Base-by-base conservation (phyloP, 768 basidiomycete genomes). In the Agaricus sinodeliciosus region DNA sequence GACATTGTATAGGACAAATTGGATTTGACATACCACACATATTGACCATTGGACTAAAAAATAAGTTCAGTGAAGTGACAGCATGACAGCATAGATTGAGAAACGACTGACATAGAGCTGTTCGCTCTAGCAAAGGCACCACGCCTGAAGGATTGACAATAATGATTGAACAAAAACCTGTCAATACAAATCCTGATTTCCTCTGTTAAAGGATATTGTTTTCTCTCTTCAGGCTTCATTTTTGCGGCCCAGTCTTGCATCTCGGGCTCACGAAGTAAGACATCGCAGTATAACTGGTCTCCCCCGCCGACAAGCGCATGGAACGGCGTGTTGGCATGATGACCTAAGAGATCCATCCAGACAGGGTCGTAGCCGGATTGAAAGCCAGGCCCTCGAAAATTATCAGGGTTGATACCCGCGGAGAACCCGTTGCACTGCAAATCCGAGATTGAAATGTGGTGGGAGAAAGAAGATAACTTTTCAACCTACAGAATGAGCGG, bases 271-370 rank as follows among this genome's bases (percentile, higher is more conserved):
- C 87, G 80, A 54, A 84, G 87, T 48, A 99, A 65, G 34, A 87
- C 71, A 58, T 93, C 90, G 57, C 90, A 91, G 61, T 93, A 96
- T 15, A 96, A 74, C 65, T 95, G 94, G 65, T 95, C 93, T 9
- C 94, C 93, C 16, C 95, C 95, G 15, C 95, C 95, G 5, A 96
- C 85, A 34, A 98, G 75, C n/a, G 75, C 81, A 62, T 99, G 95
- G 64, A 93, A 93, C 0, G 95, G 94, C 53, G 73, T 71, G 61
- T 82, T 78, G 2, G 78, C 74, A 60, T 98, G 96, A 60, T 87
- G 84, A 40, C 80, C 70, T 22, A 98, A 78, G n/a, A 99, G 69
- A 69, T 99, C 94, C 56, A 83, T 76, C 95, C 95, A 99, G 9
- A 97, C 81, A 6, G 91, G 92, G 65, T 94, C 94, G 59, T 87